Conservation (phyloP, 2,329 filamentous ascomycete genomes). For the Sphaerulina populicola region DNA sequence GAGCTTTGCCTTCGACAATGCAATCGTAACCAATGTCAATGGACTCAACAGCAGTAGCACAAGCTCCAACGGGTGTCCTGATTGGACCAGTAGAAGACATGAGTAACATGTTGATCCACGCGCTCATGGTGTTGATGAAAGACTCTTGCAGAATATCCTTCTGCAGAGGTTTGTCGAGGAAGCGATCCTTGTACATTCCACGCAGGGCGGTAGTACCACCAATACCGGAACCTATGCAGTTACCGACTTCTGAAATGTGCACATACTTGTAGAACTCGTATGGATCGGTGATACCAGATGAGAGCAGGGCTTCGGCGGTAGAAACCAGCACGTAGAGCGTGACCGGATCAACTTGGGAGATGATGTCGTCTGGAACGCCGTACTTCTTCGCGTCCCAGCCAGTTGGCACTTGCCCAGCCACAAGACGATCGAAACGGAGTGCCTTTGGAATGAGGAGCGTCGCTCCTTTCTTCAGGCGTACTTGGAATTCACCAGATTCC, state of each 20-base stretch:
- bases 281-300: conserved; percentile 92
- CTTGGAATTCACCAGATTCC: conserved; percentile 82
- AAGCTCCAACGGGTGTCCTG: conserved; percentile 96
- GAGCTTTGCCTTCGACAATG: conserved; percentile 95
- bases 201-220: conserved; percentile 86
- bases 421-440: conserved; percentile 89
- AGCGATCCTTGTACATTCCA: conserved; percentile 97
- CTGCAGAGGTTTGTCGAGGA: conserved; percentile 91
- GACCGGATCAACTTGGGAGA: conserved; percentile 92
- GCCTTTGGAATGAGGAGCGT: conserved; percentile 94
- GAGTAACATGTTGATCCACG: conserved; percentile 99
- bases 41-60: conserved; percentile 93
- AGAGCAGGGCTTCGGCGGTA: conserved; percentile 81
- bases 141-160: conserved; percentile 99
- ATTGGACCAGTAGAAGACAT: conserved; percentile 95
- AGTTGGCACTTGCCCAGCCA: conserved; percentile 92
- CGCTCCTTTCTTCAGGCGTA: conserved; percentile 91
- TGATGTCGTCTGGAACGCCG: conserved; percentile 94
- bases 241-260: conserved; percentile 93
- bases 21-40: conserved; percentile 97
- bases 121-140: conserved; percentile 99
- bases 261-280: conserved; percentile 99
- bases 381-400: conserved; percentile 97
- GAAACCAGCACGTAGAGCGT: conserved; percentile 92
- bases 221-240: conserved; percentile 97